phyloP scores from a whole-genome alignment of 441 rosid genomes.

The Erysimum pusillum region DNA sequence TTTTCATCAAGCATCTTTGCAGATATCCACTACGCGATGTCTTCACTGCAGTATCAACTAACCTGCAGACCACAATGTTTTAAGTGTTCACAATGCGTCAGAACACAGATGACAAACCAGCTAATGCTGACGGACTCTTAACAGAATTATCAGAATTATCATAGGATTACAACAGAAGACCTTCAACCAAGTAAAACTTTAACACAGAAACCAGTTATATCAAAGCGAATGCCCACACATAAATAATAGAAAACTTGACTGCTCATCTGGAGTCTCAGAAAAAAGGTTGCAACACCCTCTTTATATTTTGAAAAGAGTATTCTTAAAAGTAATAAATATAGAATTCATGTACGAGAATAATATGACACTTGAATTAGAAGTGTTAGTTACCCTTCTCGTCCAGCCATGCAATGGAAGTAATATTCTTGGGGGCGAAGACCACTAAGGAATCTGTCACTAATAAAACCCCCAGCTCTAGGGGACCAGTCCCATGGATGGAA shows the following conservation, averaged over 20 bases:
- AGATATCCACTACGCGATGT: conserved; percentile 99
- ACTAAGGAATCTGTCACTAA: conserved; percentile 93
- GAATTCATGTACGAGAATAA: neutral
- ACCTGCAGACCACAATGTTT: conserved; percentile 59
- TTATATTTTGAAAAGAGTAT: neutral
- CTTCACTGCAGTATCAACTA: conserved; percentile 99
- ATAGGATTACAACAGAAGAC: conserved; percentile 1
- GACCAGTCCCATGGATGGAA: conserved; percentile 99
- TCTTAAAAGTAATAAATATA: neutral
- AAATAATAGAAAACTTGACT: neutral
- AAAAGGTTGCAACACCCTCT: no score
- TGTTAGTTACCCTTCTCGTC: conserved; percentile 93
- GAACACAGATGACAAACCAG: conserved; percentile 19
- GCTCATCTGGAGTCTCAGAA: neutral
- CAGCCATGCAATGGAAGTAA: conserved; percentile 99
- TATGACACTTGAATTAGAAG: neutral
- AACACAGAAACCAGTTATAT: neutral
- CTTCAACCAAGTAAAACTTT: conserved; percentile 8
- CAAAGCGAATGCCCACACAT: neutral
- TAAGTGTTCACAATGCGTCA: conserved; percentile 34
- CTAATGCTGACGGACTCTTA: conserved; percentile 7
- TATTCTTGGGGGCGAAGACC: conserved; percentile 99
- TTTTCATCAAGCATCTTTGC: conserved; percentile 97
- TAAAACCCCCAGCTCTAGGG: conserved; percentile 97
- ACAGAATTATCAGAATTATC: neutral